A percentile compares a stretch with the other conserved stretches of the same genome.
Evolutionary conservation across 768 basidiomycete species (phyloP).

Genomic region (Trametes coccinea): DNA sequence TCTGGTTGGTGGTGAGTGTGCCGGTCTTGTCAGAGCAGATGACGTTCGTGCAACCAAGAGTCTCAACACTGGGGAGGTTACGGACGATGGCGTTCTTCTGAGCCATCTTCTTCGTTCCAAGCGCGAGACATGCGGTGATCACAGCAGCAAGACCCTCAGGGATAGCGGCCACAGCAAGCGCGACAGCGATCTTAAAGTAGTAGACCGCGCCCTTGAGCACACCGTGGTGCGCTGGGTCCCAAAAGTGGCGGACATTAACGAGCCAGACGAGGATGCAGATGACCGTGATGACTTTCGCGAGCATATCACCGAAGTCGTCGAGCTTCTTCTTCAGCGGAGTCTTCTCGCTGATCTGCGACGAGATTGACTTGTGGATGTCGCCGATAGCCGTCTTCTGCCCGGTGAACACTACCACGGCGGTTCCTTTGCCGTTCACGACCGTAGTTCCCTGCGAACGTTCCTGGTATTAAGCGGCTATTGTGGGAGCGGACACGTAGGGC

Average conservation of each 20-base stretch:
- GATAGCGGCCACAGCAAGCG: slow-evolving; percentile 97
- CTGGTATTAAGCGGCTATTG: too few species aligned
- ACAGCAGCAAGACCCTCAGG: slow-evolving; percentile 98
- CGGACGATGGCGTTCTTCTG: slow-evolving; percentile 98
- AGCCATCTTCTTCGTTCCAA: slow-evolving; percentile 99
- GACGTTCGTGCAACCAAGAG: slow-evolving; percentile 95
- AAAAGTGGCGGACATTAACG: slow-evolving; percentile 95
- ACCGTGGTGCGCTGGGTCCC: slow-evolving; percentile 92
- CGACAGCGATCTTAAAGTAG: slow-evolving; percentile 99
- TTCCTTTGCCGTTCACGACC: slow-evolving; percentile 89
- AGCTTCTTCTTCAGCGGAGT: slow-evolving; percentile 96
- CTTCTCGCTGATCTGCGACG: slow-evolving; percentile 90
- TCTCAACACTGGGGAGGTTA: slow-evolving; percentile 95
- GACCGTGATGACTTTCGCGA: slow-evolving; percentile 96
- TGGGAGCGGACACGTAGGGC: neutral
- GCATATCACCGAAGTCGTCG: slow-evolving; percentile 96
- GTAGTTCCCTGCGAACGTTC: slow-evolving; percentile 73
- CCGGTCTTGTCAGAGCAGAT: slow-evolving; percentile 99
- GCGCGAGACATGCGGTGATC: slow-evolving; percentile 93
- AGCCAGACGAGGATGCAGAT: slow-evolving; percentile 98
- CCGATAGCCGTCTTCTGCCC: slow-evolving; percentile 91
- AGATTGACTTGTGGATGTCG: slow-evolving; percentile 96
- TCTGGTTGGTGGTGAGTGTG: slow-evolving; percentile 94
- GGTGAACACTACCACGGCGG: slow-evolving; percentile 85
- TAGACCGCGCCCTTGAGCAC: slow-evolving; percentile 92